Evolutionary conservation across 495 filamentous ascomycete genomes (phyloP).

Genomic region (Aspergillus incahuasiensis): DNA sequence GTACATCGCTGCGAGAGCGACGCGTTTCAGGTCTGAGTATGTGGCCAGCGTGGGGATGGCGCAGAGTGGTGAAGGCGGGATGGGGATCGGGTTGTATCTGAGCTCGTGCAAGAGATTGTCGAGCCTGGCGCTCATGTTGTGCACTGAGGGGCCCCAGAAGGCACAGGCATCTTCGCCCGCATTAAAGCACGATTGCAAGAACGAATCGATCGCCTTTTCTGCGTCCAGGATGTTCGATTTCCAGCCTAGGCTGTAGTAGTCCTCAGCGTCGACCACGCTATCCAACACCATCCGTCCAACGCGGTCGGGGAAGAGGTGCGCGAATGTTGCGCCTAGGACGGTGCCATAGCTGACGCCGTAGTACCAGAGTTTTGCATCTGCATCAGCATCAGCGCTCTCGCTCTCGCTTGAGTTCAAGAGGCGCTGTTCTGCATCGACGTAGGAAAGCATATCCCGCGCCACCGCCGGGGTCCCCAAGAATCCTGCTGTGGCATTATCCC

Average conservation of each 20-base stretch:
- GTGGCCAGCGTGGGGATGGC: slow-evolving; percentile 10
- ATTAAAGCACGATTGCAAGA: slow-evolving; percentile 34
- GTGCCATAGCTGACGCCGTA: slow-evolving; percentile 61
- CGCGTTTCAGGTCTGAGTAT: slow-evolving; percentile 21
- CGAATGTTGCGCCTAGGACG: slow-evolving; percentile 49
- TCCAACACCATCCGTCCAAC: slow-evolving; percentile 41
- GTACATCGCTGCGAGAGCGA: neutral
- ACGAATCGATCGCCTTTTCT: slow-evolving; percentile 30
- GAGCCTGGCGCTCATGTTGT: slow-evolving; percentile 34
- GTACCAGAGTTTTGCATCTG: slow-evolving; percentile 44
- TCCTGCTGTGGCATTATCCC: slow-evolving; percentile 21
- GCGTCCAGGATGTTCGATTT: slow-evolving; percentile 36
- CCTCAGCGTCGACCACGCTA: slow-evolving; percentile 40
- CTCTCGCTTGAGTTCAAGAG: too few relatives aligned
- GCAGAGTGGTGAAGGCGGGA: neutral
- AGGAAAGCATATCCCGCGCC: slow-evolving; percentile 33
- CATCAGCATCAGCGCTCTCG: neutral
- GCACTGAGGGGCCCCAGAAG: slow-evolving; percentile 34
- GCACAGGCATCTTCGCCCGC: slow-evolving; percentile 35
- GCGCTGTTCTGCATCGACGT: slow-evolving; percentile 31
- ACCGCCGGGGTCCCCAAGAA: slow-evolving; percentile 34
- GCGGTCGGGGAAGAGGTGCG: slow-evolving; percentile 42
- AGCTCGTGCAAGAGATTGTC: slow-evolving; percentile 28
- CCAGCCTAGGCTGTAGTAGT: slow-evolving; percentile 33
- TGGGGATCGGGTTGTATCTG: slow-evolving; percentile 37